Evolutionary conservation across 2,329 filamentous ascomycete genomes (phyloP).

Genomic region (Penicillium sp.): DNA sequence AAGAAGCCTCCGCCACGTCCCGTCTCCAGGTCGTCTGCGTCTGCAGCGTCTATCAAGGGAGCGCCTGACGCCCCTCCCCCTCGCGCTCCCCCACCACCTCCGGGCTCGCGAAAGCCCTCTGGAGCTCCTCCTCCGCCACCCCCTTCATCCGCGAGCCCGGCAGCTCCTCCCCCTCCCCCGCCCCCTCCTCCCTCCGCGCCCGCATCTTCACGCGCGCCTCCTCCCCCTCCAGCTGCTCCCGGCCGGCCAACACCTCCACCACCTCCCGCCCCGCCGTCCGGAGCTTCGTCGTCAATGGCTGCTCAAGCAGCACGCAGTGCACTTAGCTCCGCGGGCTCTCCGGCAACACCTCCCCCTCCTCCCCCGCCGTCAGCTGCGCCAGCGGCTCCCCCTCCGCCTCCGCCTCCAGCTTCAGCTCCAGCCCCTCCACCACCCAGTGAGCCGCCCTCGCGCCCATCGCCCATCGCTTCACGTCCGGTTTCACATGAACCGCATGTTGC

Average conservation of each 20-base stretch:
- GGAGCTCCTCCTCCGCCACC: constrained; percentile 42
- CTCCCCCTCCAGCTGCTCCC: constrained; percentile 33
- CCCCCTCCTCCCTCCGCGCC: constrained; percentile 40
- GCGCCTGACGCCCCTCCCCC: constrained; percentile 39
- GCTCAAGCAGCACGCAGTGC: constrained; percentile 56
- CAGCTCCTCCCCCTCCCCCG: constrained; percentile 39
- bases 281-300: constrained; percentile 43
- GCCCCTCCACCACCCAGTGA: constrained; percentile 35
- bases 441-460: constrained; percentile 40
- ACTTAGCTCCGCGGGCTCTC: constrained; percentile 44
- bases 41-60: constrained; percentile 50
- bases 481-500: constrained; percentile 52
- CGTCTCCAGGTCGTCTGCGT: constrained; percentile 54
- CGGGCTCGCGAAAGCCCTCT: constrained; percentile 54
- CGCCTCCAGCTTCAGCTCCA: constrained; percentile 33
- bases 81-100: constrained; percentile 66
- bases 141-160: constrained; percentile 33
- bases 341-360: constrained; percentile 38
- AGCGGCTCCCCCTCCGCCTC: constrained; percentile 36
- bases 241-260: constrained; percentile 42
- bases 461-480: constrained; percentile 29
- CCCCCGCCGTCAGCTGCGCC: constrained; percentile 29
- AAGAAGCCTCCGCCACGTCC: constrained; percentile 52
- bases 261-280: constrained; percentile 15
- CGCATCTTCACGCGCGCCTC: constrained; percentile 31